A percentile compares a stretch with the other conserved stretches of the same genome.
phyloP scores from a whole-genome alignment of 2,329 filamentous ascomycete species.

The Phyllosticta capitalensis region DNA sequence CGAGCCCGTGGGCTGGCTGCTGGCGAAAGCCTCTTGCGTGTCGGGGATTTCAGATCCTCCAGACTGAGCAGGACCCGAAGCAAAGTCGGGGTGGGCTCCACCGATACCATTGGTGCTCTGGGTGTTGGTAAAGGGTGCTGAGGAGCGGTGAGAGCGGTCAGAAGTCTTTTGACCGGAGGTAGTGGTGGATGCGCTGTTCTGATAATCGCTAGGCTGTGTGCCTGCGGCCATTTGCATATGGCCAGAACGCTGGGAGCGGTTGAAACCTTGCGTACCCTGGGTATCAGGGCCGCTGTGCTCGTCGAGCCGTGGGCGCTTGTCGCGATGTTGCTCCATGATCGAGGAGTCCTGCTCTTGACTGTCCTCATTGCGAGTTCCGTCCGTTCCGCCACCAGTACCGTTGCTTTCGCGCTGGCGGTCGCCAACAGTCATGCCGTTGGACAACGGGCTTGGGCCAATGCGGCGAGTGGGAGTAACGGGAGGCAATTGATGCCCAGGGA shows the following conservation, averaged over 20 bases:
- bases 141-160: constrained; percentile 52
- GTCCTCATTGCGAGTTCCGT: constrained; percentile 37
- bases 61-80: constrained; percentile 37
- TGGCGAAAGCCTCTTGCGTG: constrained; percentile 39
- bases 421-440: constrained; percentile 46
- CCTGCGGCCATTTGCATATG: constrained; percentile 50
- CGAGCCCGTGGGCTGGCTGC: constrained; percentile 29
- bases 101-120: constrained; percentile 59
- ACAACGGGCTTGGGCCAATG: constrained; percentile 50
- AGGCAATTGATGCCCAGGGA: constrained; percentile 42
- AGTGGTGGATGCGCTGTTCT: constrained; percentile 86
- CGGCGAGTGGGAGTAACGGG: constrained; percentile 42
- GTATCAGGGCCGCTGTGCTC: constrained; percentile 14
- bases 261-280: constrained; percentile 36
- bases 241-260: constrained; percentile 43
- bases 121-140: constrained; percentile 57
- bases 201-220: constrained; percentile 51
- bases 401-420: constrained; percentile 14
- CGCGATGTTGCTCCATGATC: constrained; percentile 12
- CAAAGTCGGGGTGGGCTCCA: constrained; percentile 47
- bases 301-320: constrained; percentile 8
- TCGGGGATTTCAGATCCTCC: constrained; percentile 54
- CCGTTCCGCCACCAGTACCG: constrained; percentile 17
- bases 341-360: constrained; percentile 27
- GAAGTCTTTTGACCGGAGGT: constrained; percentile 73